A percentile compares a stretch with the other conserved stretches of the same genome.
These are phyloP conservation scores for Colletotrichum sp. DNA, from an alignment of 2,329 filamentous ascomycete species.

Conservation along the genomic window DNA sequence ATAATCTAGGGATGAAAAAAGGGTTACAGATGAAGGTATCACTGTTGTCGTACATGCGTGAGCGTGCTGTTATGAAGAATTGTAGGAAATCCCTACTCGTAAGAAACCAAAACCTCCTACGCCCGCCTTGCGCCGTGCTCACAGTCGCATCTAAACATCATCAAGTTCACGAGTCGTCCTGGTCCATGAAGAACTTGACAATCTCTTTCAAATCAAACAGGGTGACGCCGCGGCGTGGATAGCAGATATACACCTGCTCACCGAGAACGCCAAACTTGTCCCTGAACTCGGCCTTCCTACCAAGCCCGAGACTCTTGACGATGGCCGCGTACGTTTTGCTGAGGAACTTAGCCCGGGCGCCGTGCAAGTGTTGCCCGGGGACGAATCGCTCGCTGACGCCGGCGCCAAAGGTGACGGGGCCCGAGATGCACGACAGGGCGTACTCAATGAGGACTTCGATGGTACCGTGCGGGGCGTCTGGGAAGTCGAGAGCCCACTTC, in stretches of 20 bases:
- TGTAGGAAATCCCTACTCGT: neutral
- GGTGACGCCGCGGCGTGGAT: constrained; percentile 84
- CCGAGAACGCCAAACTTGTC: constrained; percentile 88
- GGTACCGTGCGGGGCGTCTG: constrained; percentile 80
- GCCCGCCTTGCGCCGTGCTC: neutral
- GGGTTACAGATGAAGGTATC: neutral
- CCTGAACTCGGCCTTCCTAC: constrained; percentile 86
- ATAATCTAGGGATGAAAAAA: neutral
- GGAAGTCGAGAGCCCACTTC: constrained; percentile 96
- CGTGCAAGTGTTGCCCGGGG: constrained; percentile 82
- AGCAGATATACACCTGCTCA: constrained; percentile 88
- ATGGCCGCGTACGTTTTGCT: constrained; percentile 83
- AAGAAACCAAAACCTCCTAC: neutral
- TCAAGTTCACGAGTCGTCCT: constrained; percentile 27
- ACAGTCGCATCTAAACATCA: no score
- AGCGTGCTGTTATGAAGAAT: neutral
- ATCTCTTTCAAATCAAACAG: constrained; percentile 84
- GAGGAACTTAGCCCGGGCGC: constrained; percentile 80
- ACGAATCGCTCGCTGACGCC: constrained; percentile 78
- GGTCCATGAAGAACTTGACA: constrained; percentile 87
- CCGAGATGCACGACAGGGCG: constrained; percentile 59
- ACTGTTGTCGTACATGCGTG: neutral
- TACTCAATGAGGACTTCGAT: constrained; percentile 85
- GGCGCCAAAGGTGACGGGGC: constrained; percentile 82
- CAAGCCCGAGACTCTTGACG: constrained; percentile 81